These are phyloP conservation scores for Serendipita indica DNA, from an alignment of 768 basidiomycete genomes.

Conservation along the genomic window DNA sequence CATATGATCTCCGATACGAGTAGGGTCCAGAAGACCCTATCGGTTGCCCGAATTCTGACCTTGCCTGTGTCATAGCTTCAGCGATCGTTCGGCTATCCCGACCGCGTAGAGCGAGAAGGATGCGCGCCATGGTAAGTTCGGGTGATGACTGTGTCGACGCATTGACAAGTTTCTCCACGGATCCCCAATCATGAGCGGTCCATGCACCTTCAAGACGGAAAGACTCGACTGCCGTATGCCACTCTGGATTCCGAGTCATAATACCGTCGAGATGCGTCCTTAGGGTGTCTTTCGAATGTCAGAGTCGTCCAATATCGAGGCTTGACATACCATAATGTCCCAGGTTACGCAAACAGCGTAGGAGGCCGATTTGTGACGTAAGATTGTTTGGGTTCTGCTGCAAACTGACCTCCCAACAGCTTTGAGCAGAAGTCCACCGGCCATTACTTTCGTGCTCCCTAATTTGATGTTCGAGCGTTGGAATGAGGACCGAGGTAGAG, in stretches of 20 bases:
- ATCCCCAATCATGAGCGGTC: constrained; percentile 90
- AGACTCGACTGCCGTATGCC: constrained; percentile 59
- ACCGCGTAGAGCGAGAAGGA: constrained; percentile 63
- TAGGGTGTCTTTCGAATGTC: constrained; percentile 55
- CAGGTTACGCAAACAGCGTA: constrained; percentile 82
- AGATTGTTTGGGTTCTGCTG: constrained; percentile 85
- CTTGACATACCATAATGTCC: constrained; percentile 79
- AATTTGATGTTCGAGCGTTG: constrained; percentile 89
- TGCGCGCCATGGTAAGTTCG: constrained; percentile 57
- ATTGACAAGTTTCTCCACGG: constrained; percentile 46
- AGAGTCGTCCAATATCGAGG: background rate
- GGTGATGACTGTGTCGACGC: constrained; percentile 35
- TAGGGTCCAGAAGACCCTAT: constrained; percentile 68
- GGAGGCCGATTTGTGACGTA: constrained; percentile 72
- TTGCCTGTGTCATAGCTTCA: constrained; percentile 44
- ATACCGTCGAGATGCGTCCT: constrained; percentile 90
- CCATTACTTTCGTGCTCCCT: constrained; percentile 96
- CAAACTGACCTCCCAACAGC: constrained; percentile 93
- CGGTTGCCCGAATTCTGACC: constrained; percentile 57
- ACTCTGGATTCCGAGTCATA: constrained; percentile 67
- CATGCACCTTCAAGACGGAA: constrained; percentile 91
- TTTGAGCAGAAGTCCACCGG: constrained; percentile 94
- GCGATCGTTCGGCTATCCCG: constrained; percentile 33
- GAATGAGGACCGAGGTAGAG: constrained; percentile 73
- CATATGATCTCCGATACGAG: constrained; percentile 77